These are phyloP conservation scores for Niveomyces coronatus DNA, from an alignment of 2,329 filamentous ascomycete genomes.

Conservation along the genomic window DNA sequence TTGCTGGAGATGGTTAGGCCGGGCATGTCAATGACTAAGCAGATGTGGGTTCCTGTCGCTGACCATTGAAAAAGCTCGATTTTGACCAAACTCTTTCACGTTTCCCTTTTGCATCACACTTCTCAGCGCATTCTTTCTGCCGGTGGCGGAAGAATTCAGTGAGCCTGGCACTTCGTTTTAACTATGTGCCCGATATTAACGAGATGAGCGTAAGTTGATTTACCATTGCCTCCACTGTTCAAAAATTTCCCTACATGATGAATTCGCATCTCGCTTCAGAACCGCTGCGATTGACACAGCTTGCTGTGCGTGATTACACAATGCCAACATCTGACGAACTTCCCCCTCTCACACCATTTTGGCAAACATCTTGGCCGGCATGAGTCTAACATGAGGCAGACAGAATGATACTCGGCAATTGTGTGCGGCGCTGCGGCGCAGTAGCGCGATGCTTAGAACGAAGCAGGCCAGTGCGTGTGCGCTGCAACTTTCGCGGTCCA, in stretches of 20 bases:
- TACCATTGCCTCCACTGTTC: slow-evolving; percentile 10
- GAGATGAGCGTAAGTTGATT: slow-evolving; percentile 33
- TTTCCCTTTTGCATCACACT: neutral
- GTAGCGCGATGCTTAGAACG: slow-evolving; percentile 2
- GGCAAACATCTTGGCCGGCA: slow-evolving; percentile 6
- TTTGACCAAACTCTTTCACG: too few species aligned
- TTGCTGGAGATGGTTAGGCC: too few species aligned
- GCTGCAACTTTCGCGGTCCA: slow-evolving; percentile 1
- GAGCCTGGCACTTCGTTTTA: too few species aligned
- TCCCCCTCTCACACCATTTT: slow-evolving; percentile 9
- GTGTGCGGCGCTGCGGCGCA: slow-evolving; percentile 25
- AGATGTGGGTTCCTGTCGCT: neutral
- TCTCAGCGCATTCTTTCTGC: too few species aligned
- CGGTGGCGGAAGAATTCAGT: too few species aligned
- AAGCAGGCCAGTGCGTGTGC: neutral
- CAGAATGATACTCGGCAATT: slow-evolving; percentile 27
- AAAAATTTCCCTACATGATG: slow-evolving; percentile 25
- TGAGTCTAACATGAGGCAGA: slow-evolving; percentile 17
- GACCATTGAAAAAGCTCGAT: slow-evolving; percentile 9
- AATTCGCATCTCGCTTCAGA: slow-evolving; percentile 36
- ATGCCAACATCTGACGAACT: slow-evolving; percentile 28
- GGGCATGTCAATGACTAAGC: slow-evolving; percentile 12
- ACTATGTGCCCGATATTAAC: too few species aligned
- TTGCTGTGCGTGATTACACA: slow-evolving; percentile 33
- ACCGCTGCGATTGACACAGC: slow-evolving; percentile 41